Base-by-base conservation (phyloP, 345 rosid species). In the Balakata baccata region DNA sequence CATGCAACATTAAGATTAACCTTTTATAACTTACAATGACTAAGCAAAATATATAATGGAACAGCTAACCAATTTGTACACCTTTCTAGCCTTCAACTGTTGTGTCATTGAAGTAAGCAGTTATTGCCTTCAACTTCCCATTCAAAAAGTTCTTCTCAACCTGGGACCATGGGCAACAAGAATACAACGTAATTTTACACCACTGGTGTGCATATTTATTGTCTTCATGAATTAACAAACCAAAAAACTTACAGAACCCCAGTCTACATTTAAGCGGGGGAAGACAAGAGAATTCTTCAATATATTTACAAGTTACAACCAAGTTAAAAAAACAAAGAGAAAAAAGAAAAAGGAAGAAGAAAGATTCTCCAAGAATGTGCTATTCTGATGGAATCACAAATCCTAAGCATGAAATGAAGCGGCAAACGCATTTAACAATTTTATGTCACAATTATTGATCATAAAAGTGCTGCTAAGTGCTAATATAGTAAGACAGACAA, bases 71-170 rank as follows among this genome's bases (percentile, higher is more conserved):
- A 29, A 29, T 29, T n/a, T 29, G 7, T 18, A 20, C 16, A 23
- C 39, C 34, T 47, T 50, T n/a, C 8, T 12, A 8, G 11, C 49
- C 64, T 57, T 25, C 64, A 49, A 41, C 68, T 34, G 7, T 23
- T 39, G 69, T 34, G 61, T 78, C 76, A 52, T 56, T 82, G 69
- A 86, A 80, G 83, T 95, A 95, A 23, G 98, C 99, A 70, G 98
- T 95, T 70, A 92, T 78, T 60, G 96, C 96, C 87, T 95, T 95
- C 75, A 89, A 81, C 86, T 83, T 92, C 70, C 97, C 97, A 70
- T 92, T 86, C 85, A 95, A 76, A 78, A 80, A 91, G 87, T 91
- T 95, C 74, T 84, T 87, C 85, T 95, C 99, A 4, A 89, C 91
- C 97, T 90, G 88, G 74, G 50, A 77, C 60, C 60, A 85, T 50